Conservation (phyloP, 805 yeast species). For the Lipomyces chichibuensis region DNA sequence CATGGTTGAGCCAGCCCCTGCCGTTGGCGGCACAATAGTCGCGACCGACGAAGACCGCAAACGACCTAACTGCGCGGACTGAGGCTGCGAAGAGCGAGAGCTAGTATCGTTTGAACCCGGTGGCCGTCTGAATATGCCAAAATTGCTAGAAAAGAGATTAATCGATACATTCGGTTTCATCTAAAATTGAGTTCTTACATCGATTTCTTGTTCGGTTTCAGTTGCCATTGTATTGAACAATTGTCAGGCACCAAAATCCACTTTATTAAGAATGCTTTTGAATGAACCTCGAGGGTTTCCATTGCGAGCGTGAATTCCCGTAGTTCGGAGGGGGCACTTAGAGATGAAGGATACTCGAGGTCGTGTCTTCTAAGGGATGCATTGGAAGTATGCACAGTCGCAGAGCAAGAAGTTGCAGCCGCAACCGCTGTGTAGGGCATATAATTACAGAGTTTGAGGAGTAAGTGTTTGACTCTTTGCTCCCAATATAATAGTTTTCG, state of each 20-base stretch:
- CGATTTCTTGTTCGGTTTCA: slow-evolving; percentile 74
- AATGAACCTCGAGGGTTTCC: slow-evolving; percentile 91
- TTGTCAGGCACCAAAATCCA: slow-evolving; percentile 83
- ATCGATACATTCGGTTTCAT: background rate
- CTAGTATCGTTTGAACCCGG: slow-evolving; percentile 2
- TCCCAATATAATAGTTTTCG: background rate
- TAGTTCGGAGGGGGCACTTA: background rate
- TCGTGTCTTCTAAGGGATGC: background rate
- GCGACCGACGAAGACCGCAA: slow-evolving; percentile 22
- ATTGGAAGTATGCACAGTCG: background rate
- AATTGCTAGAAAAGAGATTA: slow-evolving; percentile 18
- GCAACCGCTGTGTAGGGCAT: background rate
- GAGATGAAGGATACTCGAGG: background rate
- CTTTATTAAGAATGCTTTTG: slow-evolving; percentile 84
- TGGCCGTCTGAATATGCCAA: slow-evolving; percentile 31
- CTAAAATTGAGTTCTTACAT: slow-evolving; percentile 42
- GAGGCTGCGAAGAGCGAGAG: background rate
- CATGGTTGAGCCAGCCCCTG: slow-evolving; percentile 1
- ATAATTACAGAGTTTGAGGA: too few relatives aligned
- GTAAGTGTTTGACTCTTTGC: too few relatives aligned
- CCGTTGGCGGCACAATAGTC: slow-evolving; percentile 12
- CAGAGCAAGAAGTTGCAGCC: background rate
- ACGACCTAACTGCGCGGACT: slow-evolving; percentile 3
- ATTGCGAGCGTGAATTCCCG: slow-evolving; percentile 40
- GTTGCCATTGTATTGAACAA: slow-evolving; percentile 71